Evolutionary conservation across 176 grass and related monocot genomes (phyloP).

Genomic region (Carex cristatella): DNA sequence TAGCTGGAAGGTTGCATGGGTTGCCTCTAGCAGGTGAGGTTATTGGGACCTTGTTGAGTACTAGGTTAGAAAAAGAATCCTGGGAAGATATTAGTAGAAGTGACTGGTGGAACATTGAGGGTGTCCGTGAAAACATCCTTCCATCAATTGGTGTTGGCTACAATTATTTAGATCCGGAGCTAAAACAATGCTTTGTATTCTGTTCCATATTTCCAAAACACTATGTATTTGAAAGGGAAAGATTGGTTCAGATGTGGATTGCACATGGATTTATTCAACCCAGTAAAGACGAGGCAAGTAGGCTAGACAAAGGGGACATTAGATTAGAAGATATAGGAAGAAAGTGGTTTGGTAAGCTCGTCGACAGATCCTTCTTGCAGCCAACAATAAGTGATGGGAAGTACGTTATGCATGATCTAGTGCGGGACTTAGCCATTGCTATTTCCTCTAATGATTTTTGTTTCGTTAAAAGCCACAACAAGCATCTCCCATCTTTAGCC

Average conservation of each 20-base stretch:
- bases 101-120: conserved; percentile 30
- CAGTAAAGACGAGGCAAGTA: not conserved
- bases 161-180: not conserved
- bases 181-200: conserved; percentile 28
- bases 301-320: not conserved
- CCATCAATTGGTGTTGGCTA: conserved; percentile 27
- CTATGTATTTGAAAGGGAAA: conserved; percentile 35
- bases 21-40: conserved; percentile 26
- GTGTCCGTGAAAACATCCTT: not conserved
- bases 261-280: conserved; percentile 30
- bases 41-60: conserved; percentile 18
- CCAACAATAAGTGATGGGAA: not conserved
- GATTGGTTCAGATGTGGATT: conserved; percentile 48
- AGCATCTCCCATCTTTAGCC: not conserved
- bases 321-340: conserved; percentile 3
- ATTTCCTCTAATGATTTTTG: conserved; percentile 26
- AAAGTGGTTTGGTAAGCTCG: not conserved
- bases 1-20: conserved; percentile 21
- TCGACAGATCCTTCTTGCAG: conserved; percentile 22
- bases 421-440: conserved; percentile 23
- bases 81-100: conserved; percentile 24
- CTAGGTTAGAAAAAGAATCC: conserved; percentile 2
- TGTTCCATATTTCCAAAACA: conserved; percentile 37
- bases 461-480: not conserved
- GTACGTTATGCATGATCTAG: conserved; percentile 27